A percentile compares a stretch with the other conserved stretches of the same genome.
Conservation (phyloP, 2,329 filamentous ascomycete species). For the Iodosphaeria phyllophila region DNA sequence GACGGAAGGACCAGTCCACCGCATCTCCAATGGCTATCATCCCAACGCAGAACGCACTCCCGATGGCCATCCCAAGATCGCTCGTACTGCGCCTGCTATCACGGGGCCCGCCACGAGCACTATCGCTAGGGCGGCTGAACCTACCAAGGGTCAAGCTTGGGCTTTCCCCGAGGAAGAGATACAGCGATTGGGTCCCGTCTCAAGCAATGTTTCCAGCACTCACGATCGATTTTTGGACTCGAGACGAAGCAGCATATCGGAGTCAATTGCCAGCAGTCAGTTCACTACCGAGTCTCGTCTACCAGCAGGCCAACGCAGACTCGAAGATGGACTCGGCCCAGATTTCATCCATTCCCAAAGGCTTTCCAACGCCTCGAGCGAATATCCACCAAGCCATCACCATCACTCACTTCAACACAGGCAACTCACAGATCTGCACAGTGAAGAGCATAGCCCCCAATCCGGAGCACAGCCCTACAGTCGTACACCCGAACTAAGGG, state of each 20-base stretch:
- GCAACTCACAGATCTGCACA: constrained; percentile 46
- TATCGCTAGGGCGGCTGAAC: constrained; percentile 54
- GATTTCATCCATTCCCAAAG: constrained; percentile 30
- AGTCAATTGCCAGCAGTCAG: constrained; percentile 63
- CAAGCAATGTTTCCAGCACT: too few relatives aligned
- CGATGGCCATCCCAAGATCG: constrained; percentile 28
- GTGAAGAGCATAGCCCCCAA: constrained; percentile 32
- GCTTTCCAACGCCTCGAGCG: constrained; percentile 29
- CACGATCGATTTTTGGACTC: constrained; percentile 37
- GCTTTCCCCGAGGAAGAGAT: constrained; percentile 62
- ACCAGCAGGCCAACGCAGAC: constrained; percentile 50
- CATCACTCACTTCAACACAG: constrained; percentile 64
- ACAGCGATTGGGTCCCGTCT: constrained; percentile 22
- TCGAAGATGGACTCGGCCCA: constrained; percentile 38
- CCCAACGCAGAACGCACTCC: constrained; percentile 39
- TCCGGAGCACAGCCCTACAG: constrained; percentile 57
- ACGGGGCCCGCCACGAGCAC: constrained; percentile 47
- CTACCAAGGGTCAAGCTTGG: constrained; percentile 70
- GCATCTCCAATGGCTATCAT: constrained; percentile 47
- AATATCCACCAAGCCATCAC: constrained; percentile 43
- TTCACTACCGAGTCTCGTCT: constrained; percentile 57
- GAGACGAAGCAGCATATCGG: constrained; percentile 56
- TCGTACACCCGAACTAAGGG: constrained; percentile 60
- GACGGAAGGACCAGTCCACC: constrained; percentile 32
- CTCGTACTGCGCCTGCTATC: constrained; percentile 56